Conservation (phyloP, 2,329 filamentous ascomycete genomes). For the Chrysosporium keratinophilum region DNA sequence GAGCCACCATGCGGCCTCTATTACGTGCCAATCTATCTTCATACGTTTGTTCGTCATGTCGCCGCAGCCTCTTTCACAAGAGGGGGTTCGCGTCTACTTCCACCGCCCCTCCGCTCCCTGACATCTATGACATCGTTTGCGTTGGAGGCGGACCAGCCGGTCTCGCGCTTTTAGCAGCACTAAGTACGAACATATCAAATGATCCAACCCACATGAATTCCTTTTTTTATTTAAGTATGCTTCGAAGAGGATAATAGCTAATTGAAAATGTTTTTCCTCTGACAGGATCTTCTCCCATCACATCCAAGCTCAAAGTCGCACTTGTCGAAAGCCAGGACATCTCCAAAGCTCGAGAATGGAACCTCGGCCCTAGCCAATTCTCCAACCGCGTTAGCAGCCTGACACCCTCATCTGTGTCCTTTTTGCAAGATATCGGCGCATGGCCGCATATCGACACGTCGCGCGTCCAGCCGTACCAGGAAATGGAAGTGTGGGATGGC, state of each 20-base stretch:
- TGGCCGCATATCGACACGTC: conserved; percentile 65
- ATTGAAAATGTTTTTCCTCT: background rate
- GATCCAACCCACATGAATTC: no score
- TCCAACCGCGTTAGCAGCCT: conserved; percentile 95
- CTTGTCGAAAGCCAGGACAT: conserved; percentile 87
- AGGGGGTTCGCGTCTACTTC: conserved; percentile 26
- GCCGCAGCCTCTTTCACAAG: conserved; percentile 21
- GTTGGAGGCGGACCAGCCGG: conserved; percentile 84
- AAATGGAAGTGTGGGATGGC: conserved; percentile 99
- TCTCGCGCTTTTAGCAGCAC: conserved; percentile 65
- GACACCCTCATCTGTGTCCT: conserved; percentile 76
- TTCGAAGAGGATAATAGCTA: background rate
- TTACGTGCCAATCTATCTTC: conserved; percentile 26
- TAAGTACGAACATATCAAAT: conserved; percentile 47
- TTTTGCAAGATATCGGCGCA: conserved; percentile 71
- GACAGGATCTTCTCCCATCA: conserved; percentile 63
- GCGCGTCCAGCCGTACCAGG: conserved; percentile 76
- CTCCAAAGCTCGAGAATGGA: conserved; percentile 55
- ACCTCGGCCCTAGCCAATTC: conserved; percentile 57
- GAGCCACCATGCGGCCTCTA: conserved; percentile 26
- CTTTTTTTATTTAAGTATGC: no score
- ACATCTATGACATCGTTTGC: conserved; percentile 88
- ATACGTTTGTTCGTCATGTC: conserved; percentile 35
- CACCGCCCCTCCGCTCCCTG: conserved; percentile 26
- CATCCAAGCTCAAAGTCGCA: conserved; percentile 68